phyloP scores from a whole-genome alignment of 306 rosid species.

The Betula pendula region DNA sequence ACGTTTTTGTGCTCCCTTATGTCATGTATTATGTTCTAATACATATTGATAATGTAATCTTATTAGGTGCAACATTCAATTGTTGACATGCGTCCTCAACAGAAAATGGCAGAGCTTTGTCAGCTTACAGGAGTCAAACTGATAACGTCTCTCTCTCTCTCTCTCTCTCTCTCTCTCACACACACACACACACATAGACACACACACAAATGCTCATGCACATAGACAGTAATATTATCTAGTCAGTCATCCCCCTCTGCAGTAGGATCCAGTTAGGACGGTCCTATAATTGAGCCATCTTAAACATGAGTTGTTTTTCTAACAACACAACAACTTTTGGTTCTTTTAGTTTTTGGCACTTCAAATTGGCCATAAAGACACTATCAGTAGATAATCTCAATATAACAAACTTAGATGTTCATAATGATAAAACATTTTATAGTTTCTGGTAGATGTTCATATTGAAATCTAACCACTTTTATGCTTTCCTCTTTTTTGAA shows the following conservation, averaged over 20 bases:
- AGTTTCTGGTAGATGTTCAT: not conserved
- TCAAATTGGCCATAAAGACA: not conserved
- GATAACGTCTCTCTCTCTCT: conserved; percentile 68
- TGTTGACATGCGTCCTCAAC: conserved; percentile 95
- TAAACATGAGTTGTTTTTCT: not conserved
- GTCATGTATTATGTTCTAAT: not conserved
- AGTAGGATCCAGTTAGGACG: not conserved
- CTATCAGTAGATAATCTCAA: not conserved
- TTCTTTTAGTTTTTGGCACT: not conserved
- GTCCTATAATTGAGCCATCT: not conserved
- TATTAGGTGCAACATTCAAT: conserved; percentile 87
- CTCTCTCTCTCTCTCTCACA: conserved; percentile 15
- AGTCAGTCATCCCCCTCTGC: not conserved
- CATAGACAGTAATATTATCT: not conserved
- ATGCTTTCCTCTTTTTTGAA: conserved; percentile 10
- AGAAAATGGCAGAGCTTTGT: conserved; percentile 89
- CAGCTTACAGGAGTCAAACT: conserved; percentile 92
- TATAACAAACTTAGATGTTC: not conserved
- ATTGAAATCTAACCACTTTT: not conserved
- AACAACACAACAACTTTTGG: not conserved
- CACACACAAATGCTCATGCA: not conserved
- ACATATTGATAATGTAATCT: conserved; percentile 7
- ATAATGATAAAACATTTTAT: not conserved
- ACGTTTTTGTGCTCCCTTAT: conserved; percentile 2
- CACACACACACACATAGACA: not conserved